These are phyloP conservation scores for Scenedesmus sp. DNA, from an alignment of 163 green algal species.

Conservation along the genomic window DNA sequence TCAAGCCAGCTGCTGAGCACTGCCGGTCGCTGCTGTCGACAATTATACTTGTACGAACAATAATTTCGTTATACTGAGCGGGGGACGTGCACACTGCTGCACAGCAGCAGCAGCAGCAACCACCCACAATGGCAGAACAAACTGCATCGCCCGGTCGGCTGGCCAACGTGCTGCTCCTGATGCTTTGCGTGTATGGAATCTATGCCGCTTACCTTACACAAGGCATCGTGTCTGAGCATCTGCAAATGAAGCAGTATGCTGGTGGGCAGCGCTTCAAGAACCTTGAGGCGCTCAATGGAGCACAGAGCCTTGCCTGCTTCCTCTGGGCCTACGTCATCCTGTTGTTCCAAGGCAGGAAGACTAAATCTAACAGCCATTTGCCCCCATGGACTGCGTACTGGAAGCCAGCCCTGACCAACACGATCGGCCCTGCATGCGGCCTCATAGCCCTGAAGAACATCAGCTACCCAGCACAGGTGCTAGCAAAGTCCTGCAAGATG, in stretches of 20 bases:
- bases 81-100: not conserved
- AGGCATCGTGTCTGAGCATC: conserved; percentile 88
- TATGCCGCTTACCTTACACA: conserved; percentile 95
- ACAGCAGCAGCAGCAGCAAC: conserved; percentile 3
- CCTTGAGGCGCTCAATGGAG: conserved; percentile 86
- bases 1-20: not conserved
- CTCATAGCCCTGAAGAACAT: conserved; percentile 96
- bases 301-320: conserved; percentile 89
- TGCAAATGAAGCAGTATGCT: conserved; percentile 89
- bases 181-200: conserved; percentile 83
- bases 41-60: not conserved
- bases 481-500: conserved; percentile 99
- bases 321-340: conserved; percentile 86
- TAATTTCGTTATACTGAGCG: not conserved
- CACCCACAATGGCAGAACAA: conserved; percentile 1
- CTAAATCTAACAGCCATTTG: conserved; percentile 5
- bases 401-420: conserved; percentile 87
- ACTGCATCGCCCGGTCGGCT: not conserved
- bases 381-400: conserved; percentile 84
- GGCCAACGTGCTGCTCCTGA: not conserved
- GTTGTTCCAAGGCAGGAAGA: conserved; percentile 22
- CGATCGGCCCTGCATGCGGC: conserved; percentile 91
- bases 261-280: conserved; percentile 80
- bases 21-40: not conserved
- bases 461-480: conserved; percentile 93